A percentile compares a stretch with the other conserved stretches of the same genome.
Evolutionary conservation across 257 asterid species (phyloP).

Genomic region (Paulownia fortunei): DNA sequence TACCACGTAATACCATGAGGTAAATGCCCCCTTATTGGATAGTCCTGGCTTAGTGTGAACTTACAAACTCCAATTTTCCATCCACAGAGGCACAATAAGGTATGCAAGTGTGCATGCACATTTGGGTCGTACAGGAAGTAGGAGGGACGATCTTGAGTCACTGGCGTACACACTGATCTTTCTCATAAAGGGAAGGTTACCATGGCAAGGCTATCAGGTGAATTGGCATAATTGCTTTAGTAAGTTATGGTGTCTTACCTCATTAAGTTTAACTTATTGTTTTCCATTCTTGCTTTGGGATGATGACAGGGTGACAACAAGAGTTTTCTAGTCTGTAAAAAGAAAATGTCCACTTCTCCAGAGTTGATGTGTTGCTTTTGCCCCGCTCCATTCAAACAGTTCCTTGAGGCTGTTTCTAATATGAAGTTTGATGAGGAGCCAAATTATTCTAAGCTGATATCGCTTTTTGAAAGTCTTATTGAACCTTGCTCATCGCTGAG

Average conservation of each 20-base stretch:
- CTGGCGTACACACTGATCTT: slow-evolving; percentile 91
- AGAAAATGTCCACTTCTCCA: slow-evolving; percentile 97
- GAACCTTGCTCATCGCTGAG: slow-evolving; percentile 84
- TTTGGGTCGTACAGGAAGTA: slow-evolving; percentile 97
- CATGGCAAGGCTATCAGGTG: slow-evolving; percentile 99
- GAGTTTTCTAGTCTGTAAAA: slow-evolving; percentile 93
- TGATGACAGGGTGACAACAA: slow-evolving; percentile 91
- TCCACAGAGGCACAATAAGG: slow-evolving; percentile 91
- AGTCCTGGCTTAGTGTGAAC: slow-evolving; percentile 24
- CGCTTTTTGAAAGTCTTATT: slow-evolving; percentile 85
- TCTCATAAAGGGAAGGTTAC: slow-evolving; percentile 92
- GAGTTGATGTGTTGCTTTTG: slow-evolving; percentile 99
- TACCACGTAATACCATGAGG: slow-evolving; percentile 6
- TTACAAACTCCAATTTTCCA: slow-evolving; percentile 32
- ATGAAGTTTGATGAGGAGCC: slow-evolving; percentile 99
- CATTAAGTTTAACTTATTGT: not conserved
- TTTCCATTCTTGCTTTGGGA: slow-evolving; percentile 35
- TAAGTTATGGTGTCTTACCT: slow-evolving; percentile 26
- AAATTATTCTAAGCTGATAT: slow-evolving; percentile 81
- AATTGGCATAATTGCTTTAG: slow-evolving; percentile 26
- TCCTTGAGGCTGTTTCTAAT: slow-evolving; percentile 92
- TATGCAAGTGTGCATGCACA: slow-evolving; percentile 99
- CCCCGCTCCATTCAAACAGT: slow-evolving; percentile 88
- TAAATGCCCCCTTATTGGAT: not conserved
- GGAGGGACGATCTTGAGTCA: slow-evolving; percentile 99